Evolutionary conservation across 306 rosid species (phyloP).

Genomic region (Dalbergia cochinchinensis): DNA sequence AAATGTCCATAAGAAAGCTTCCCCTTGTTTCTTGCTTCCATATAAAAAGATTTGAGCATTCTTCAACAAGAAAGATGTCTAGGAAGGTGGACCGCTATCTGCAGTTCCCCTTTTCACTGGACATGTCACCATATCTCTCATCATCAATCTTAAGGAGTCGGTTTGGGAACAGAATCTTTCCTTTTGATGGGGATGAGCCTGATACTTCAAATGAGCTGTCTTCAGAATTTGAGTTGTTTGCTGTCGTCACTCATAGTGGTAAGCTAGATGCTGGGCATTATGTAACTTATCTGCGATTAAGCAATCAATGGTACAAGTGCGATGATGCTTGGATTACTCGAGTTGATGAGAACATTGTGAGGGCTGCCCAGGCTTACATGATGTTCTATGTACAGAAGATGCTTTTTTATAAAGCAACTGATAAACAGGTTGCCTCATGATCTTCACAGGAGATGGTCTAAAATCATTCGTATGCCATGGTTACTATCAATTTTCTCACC

Average conservation of each 20-base stretch:
- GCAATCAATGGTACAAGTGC: constrained; percentile 91
- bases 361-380: constrained; percentile 96
- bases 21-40: constrained; percentile 94
- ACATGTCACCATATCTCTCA: constrained; percentile 91
- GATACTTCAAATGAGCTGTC: constrained; percentile 70
- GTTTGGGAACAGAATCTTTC: constrained; percentile 82
- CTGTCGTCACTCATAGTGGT: constrained; percentile 88
- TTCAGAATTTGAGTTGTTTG: constrained; percentile 91
- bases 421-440: constrained; percentile 68
- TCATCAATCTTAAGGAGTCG: constrained; percentile 85
- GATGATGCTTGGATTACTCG: constrained; percentile 95
- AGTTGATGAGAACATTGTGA: constrained; percentile 84
- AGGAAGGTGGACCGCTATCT: constrained; percentile 88
- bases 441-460: constrained; percentile 38
- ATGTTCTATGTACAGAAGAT: constrained; percentile 97
- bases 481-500: constrained; percentile 38
- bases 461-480: constrained; percentile 50
- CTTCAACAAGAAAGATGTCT: constrained; percentile 82
- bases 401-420: constrained; percentile 83
- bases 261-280: constrained; percentile 94
- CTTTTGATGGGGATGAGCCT: constrained; percentile 76
- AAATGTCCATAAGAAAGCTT: constrained; percentile 92
- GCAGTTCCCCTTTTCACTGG: constrained; percentile 88
- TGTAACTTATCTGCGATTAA: constrained; percentile 82
- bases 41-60: constrained; percentile 93